Conservation (phyloP, 2,329 filamentous ascomycete species). For the Aspergillus versicolor region DNA sequence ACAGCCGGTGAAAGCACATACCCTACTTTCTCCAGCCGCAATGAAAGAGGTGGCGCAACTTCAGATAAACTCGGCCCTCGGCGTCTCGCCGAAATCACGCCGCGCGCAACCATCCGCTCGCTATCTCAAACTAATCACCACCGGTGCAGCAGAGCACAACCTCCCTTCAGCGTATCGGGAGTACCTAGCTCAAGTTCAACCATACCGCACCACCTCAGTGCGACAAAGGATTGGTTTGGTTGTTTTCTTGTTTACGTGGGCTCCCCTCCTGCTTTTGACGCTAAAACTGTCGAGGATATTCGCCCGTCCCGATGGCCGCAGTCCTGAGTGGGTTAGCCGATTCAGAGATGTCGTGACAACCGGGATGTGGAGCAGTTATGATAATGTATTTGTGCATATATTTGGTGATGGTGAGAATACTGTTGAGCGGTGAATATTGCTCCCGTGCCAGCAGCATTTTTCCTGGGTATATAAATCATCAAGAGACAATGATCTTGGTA, state of each 20-base stretch:
- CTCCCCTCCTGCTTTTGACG: slow-evolving; percentile 59
- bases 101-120: slow-evolving; percentile 82
- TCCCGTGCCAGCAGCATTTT: not conserved
- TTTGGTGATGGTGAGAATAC: slow-evolving; percentile 88
- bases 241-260: slow-evolving; percentile 61
- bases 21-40: slow-evolving; percentile 68
- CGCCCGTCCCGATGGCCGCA: slow-evolving; percentile 64
- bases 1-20: slow-evolving; percentile 76
- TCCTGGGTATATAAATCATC: not conserved
- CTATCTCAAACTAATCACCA: slow-evolving; percentile 76
- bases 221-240: slow-evolving; percentile 66
- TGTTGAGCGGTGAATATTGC: slow-evolving; percentile 20
- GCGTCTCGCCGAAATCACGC: slow-evolving; percentile 62
- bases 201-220: slow-evolving; percentile 68
- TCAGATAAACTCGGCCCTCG: slow-evolving; percentile 27
- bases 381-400: slow-evolving; percentile 59
- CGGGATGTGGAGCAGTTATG: slow-evolving; percentile 64
- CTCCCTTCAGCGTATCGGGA: slow-evolving; percentile 74
- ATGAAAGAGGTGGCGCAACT: slow-evolving; percentile 20
- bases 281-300: slow-evolving; percentile 46
- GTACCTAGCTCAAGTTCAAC: slow-evolving; percentile 67
- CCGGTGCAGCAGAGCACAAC: slow-evolving; percentile 76
- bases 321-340: slow-evolving; percentile 65
- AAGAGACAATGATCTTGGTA: not conserved
- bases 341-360: slow-evolving; percentile 55